Conservation (phyloP, 495 filamentous ascomycete species). For the Penicillium odoratum region DNA sequence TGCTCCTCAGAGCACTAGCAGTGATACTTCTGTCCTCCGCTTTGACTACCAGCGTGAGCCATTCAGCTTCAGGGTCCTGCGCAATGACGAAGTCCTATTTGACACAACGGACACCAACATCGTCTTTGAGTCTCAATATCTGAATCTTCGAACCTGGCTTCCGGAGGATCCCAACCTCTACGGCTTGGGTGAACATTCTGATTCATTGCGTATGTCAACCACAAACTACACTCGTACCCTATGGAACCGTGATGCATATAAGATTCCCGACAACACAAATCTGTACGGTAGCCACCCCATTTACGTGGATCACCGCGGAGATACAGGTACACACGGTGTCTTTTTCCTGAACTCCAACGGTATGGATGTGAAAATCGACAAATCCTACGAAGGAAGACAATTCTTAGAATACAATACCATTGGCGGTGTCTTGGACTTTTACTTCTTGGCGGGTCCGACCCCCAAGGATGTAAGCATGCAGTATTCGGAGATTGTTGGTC, state of each 20-base stretch:
- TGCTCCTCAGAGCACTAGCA: constrained; percentile 14
- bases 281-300: constrained; percentile 83
- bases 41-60: constrained; percentile 67
- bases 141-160: constrained; percentile 67
- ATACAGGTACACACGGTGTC: constrained; percentile 72
- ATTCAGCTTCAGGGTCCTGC: constrained; percentile 73
- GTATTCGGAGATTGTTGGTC: constrained; percentile 69
- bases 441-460: constrained; percentile 74
- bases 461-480: constrained; percentile 72
- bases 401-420: constrained; percentile 84
- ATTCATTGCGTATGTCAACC: constrained; percentile 68
- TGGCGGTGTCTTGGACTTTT: constrained; percentile 81
- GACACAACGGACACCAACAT: constrained; percentile 68
- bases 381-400: constrained; percentile 58
- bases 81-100: constrained; percentile 72
- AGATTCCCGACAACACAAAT: constrained; percentile 66
- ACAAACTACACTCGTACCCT: constrained; percentile 76
- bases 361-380: constrained; percentile 84
- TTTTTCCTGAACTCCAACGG: constrained; percentile 82
- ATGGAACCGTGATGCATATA: constrained; percentile 76
- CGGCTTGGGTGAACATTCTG: constrained; percentile 78
- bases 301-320: constrained; percentile 75
- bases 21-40: constrained; percentile 46
- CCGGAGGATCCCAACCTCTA: constrained; percentile 71
- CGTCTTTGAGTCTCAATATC: constrained; percentile 78